A percentile compares a stretch with the other conserved stretches of the same genome.
These are phyloP conservation scores for Amphichorda felina DNA, from an alignment of 2,329 filamentous ascomycete species.

Conservation along the genomic window DNA sequence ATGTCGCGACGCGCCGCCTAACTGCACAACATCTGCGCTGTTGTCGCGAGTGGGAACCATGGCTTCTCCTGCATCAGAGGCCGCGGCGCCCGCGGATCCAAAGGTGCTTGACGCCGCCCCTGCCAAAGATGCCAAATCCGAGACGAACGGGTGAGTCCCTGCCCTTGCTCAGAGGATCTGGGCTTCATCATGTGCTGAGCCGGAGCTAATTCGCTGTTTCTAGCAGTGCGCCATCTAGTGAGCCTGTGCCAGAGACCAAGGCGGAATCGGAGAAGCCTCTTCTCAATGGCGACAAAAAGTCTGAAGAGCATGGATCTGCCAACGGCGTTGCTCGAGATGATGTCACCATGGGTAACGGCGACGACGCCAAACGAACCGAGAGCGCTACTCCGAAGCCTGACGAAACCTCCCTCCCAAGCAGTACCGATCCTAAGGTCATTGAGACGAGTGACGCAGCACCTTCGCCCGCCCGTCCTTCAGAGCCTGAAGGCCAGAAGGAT, in stretches of 20 bases:
- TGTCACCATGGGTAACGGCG: too few relatives aligned
- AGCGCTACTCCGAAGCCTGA: not conserved
- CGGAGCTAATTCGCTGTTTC: slow-evolving; percentile 7
- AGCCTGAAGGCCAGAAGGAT: not conserved
- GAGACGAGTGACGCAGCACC: not conserved
- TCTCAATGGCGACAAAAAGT: slow-evolving; percentile 12
- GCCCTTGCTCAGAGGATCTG: too few relatives aligned
- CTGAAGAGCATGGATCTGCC: slow-evolving; percentile 8
- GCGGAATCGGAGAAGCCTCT: slow-evolving; percentile 10
- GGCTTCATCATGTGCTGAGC: too few relatives aligned
- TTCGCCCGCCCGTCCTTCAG: not conserved
- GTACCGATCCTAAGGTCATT: not conserved
- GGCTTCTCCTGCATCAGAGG: slow-evolving; percentile 34
- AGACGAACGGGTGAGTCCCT: slow-evolving; percentile 24
- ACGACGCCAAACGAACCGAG: not conserved
- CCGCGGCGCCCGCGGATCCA: slow-evolving; percentile 26
- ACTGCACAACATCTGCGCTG: slow-evolving; percentile 13
- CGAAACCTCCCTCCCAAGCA: not conserved
- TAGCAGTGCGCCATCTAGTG: slow-evolving; percentile 15
- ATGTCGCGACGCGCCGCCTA: slow-evolving; percentile 22
- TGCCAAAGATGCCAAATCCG: slow-evolving; percentile 18
- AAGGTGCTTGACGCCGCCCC: slow-evolving; percentile 26
- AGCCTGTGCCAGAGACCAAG: slow-evolving; percentile 7
- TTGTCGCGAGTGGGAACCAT: slow-evolving; percentile 37
- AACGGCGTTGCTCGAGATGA: slow-evolving; percentile 9